phyloP scores from a whole-genome alignment of 192 early-diverging fungal genomes.

The Cladochytrium replicatum region DNA sequence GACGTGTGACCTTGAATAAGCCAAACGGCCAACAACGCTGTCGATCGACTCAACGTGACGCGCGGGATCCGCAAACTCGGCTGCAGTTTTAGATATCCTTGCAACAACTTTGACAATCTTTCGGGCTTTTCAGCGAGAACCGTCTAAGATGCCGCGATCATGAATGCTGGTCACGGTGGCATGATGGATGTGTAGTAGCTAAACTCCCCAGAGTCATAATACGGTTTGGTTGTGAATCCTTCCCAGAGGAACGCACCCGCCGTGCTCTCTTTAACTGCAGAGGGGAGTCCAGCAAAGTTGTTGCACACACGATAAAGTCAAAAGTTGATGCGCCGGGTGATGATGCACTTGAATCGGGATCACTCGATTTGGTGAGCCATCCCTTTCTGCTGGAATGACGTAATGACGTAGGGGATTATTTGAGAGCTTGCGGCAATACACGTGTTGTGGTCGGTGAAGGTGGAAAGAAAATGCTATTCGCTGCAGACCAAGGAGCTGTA shows the following conservation, averaged over 20 bases:
- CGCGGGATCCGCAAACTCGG: conserved; percentile 31
- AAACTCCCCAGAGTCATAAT: conserved; percentile 61
- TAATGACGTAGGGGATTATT: conserved; percentile 28
- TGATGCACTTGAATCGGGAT: too few species aligned
- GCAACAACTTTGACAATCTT: conserved; percentile 15
- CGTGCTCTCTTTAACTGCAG: conserved; percentile 49
- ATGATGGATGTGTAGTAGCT: conserved; percentile 63
- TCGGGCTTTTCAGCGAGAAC: conserved; percentile 17
- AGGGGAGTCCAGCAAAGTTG: conserved; percentile 60
- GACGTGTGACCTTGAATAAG: conserved; percentile 47
- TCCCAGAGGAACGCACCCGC: conserved; percentile 88
- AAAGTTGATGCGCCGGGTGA: conserved; percentile 30
- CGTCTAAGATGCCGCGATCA: conserved; percentile 56
- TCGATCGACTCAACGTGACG: conserved; percentile 30
- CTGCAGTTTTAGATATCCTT: conserved; percentile 29
- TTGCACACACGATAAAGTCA: conserved; percentile 60
- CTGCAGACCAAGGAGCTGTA: conserved; percentile 56
- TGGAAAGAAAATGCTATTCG: conserved; percentile 46
- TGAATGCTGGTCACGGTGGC: conserved; percentile 87
- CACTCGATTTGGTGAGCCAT: too few species aligned
- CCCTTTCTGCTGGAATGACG: conserved; percentile 51
- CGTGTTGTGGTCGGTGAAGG: conserved; percentile 88
- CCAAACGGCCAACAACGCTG: conserved; percentile 39
- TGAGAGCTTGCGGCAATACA: conserved; percentile 92
- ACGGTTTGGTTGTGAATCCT: conserved; percentile 79